Base-by-base conservation (phyloP, 805 yeast species). In the Pichia ethanolica region DNA sequence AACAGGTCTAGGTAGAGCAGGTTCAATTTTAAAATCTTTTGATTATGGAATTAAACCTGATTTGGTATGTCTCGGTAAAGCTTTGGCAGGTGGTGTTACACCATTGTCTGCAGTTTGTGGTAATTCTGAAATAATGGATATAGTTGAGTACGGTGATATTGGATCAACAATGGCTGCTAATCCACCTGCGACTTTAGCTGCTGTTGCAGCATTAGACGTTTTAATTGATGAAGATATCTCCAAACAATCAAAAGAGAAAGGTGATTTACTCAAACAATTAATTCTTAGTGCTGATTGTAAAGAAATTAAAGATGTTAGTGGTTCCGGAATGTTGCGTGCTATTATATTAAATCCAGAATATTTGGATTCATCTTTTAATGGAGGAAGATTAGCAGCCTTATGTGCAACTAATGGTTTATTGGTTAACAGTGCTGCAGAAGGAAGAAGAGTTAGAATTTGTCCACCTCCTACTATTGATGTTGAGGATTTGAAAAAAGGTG, bases 131-230 rank as follows among this genome's bases (percentile, higher is more conserved):
- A 53, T 61, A 4, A 61, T 60, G 65, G 59, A 55, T 42, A 27
- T 55, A 20, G 35, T 63, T 33, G 53, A 49, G 5, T 39, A 20
- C 8, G 63, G 61, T 33, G 62, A 61, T 32, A 49, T 59, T 30
- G 67, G 67, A 1, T 59, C 67, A 5, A 63, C 67, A 1, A 60
- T 63, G 64, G 64, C 65, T 2, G 63, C 58, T 10, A 56, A 53
- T 34, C 66, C 67, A 12, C 64, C 64, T 12, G 62, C 65, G 7
- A 60, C 65, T 1, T 62, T 51, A 7, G 65, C 66, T 10, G 64
- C 61, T 5, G 49, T 57, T 38, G 64, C 65, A 11, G 64, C 65
- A 28, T 45, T 63, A 35, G 61, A 59, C 3, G 63, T 63, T n/a
- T 48, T 63, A 30, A 49, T 53, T 1, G 61, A 60, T n/a, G 66